Percentiles rank a stretch among this genome's conserved stretches.
Evolutionary conservation across 2,329 filamentous ascomycete species (phyloP).

Genomic region (Hymenoscyphus scutula): DNA sequence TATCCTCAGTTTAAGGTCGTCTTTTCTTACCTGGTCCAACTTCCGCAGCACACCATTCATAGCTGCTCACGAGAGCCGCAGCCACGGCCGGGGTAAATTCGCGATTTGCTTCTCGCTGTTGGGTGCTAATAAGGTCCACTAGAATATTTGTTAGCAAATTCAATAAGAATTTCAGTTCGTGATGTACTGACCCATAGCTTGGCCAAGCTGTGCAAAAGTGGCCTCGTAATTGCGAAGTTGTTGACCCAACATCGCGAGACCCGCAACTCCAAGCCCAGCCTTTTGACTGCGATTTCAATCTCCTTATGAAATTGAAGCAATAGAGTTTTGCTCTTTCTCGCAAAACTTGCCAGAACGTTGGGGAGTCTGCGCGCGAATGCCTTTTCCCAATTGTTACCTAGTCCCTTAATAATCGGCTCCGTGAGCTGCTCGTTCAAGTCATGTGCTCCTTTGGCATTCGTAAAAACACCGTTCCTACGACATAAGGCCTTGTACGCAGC

Average conservation of each 20-base stretch:
- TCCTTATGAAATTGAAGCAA: slow-evolving; percentile 43
- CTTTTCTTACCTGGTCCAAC: slow-evolving; percentile 33
- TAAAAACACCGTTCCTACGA: slow-evolving; percentile 48
- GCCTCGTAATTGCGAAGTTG: slow-evolving; percentile 44
- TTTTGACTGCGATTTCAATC: slow-evolving; percentile 41
- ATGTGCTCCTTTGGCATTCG: slow-evolving; percentile 39
- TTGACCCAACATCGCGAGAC: slow-evolving; percentile 40
- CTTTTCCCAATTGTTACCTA: slow-evolving; percentile 25
- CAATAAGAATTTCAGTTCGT: not conserved
- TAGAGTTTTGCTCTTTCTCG: slow-evolving; percentile 33
- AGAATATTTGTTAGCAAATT: not conserved
- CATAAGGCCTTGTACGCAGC: slow-evolving; percentile 56
- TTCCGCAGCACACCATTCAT: slow-evolving; percentile 45
- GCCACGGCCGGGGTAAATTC: slow-evolving; percentile 50
- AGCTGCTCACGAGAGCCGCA: slow-evolving; percentile 45
- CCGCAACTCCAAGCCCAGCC: slow-evolving; percentile 41
- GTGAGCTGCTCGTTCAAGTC: slow-evolving; percentile 42
- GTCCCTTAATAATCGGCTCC: slow-evolving; percentile 26
- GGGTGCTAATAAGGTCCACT: slow-evolving; percentile 40
- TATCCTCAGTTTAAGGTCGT: not conserved
- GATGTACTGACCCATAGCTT: slow-evolving; percentile 25
- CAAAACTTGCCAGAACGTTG: slow-evolving; percentile 40
- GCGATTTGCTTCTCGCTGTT: slow-evolving; percentile 53
- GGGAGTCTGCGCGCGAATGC: slow-evolving; percentile 44
- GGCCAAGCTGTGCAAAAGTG: slow-evolving; percentile 40